These are phyloP conservation scores for Begonia fuchsioides DNA, from an alignment of 306 rosid species.

Conservation along the genomic window DNA sequence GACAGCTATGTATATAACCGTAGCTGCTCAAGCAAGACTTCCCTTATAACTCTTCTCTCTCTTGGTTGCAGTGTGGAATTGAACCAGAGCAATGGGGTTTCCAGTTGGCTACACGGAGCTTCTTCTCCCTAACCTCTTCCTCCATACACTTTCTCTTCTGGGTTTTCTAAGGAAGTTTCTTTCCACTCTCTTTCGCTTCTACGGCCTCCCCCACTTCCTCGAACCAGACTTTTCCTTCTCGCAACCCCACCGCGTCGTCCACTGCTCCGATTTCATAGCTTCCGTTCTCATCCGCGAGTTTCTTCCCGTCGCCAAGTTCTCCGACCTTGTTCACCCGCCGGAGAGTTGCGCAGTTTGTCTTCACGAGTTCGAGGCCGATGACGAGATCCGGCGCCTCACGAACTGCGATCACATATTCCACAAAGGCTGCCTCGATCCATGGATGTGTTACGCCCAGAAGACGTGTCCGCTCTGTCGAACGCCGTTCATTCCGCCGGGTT, in stretches of 20 bases:
- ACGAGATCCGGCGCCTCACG: slow-evolving; percentile 56
- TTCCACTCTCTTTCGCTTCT: slow-evolving; percentile 17
- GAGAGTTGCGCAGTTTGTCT: slow-evolving; percentile 75
- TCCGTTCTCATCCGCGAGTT: slow-evolving; percentile 41
- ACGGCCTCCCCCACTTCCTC: slow-evolving; percentile 52
- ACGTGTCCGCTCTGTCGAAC: no score
- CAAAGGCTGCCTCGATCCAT: no score
- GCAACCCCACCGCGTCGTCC: not conserved
- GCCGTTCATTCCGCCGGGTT: no score
- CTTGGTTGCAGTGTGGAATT: not conserved
- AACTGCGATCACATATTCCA: no score
- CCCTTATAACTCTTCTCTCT: not conserved
- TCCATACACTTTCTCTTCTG: slow-evolving; percentile 36
- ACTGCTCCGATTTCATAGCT: slow-evolving; percentile 33
- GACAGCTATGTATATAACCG: no score
- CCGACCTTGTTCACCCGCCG: slow-evolving; percentile 32
- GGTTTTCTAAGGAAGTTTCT: slow-evolving; percentile 48
- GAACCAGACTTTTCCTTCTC: slow-evolving; percentile 42
- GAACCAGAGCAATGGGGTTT: slow-evolving; percentile 37
- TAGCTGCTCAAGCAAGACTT: not conserved
- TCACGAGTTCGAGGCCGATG: slow-evolving; percentile 49
- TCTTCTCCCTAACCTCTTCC: slow-evolving; percentile 42
- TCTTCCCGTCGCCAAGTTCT: slow-evolving; percentile 56
- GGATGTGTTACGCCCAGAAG: no score
- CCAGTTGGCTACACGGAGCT: slow-evolving; percentile 60